Base-by-base conservation (phyloP, 768 basidiomycete species). In the Aureoboletus auriporus region DNA sequence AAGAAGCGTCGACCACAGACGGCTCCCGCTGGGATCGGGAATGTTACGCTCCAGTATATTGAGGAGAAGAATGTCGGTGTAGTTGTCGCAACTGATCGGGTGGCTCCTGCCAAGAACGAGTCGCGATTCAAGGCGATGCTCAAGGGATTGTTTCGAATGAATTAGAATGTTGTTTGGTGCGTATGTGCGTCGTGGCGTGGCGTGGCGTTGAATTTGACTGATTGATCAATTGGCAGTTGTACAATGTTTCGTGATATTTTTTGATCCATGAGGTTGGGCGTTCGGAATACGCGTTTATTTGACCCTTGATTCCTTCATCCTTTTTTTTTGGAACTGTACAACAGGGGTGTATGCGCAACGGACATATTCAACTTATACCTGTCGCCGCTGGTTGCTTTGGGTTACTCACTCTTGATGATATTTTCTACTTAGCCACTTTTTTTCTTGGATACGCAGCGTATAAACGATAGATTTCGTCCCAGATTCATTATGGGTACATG, bases 1-100 rank as follows among this genome's bases (percentile, higher is more conserved):
- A 52, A 48, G 40, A 53, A 39, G 8, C 36, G 30, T 20, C 59
- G 65, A 10, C 63, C 63, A 38, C 63, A 62, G 42, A 67, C 63
- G 2, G 63, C 65, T 0, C 63, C 63, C 26, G 31, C 26, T 4
- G 49, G 50, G 16, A 34, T 31, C 12, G 52, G 59, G 2, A 56
- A 58, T 5, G 26, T 44, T 5, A n/a, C 53, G 4, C 27, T 44
- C 48, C 49, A 44, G 50, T 61, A 61, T 35, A 37, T 49, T 4
- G 58, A 61, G 11, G 57, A 49, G 27, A 38, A n/a, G 26, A 27
- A 27, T 14, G 26, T 49, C 14, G 50, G 41, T 4, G 26, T 38
- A 6, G 27, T 37, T 0, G n/a, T 34, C 9, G 31, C 30, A 6
- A 34, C 1, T 4, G 46, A 42, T 4, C 31, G 17, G 7, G 4